Evolutionary conservation across 1,284 basidiomycete genomes (phyloP), one percentile per base, ranked within the genome.

Genomic region (Trametes sp.): DNA sequence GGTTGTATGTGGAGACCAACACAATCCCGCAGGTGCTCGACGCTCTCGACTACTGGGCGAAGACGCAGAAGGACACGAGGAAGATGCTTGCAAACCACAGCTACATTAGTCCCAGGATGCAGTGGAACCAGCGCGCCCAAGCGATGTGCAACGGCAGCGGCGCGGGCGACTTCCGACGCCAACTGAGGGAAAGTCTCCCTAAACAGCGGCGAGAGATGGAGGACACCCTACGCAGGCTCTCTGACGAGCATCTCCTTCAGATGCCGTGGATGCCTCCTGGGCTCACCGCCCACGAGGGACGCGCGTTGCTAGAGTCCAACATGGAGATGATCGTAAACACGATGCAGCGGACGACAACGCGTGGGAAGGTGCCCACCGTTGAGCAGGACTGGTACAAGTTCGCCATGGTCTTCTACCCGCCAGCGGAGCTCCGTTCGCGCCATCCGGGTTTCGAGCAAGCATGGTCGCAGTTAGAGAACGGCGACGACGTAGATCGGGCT

Each of bases 41-140:
- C 1, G 58, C 58, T 1, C 61, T 66, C 50, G 54, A 56, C 8
- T 63, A 54, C 62, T 67, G 65, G 65, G 16, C 44, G 0, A 53
- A 38, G 1, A 16, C 44, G 6, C 38, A 26, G 9, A 64, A 57
- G 44, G 51, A 59, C 1, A 62, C 57, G 19, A 16, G 21, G 24
- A 46, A 13, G 36, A 52, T 54, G 58, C 51, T 57, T 31, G 46
- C 31, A 2, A 19, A 29, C 5, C 54, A 62, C 35, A 16, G 23
- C 4, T 28, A 53, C 36, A 4, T 14, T 23, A n/a, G 23, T 26
- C 36, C 36, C 4, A 7, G 4, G 8, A 13, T 23, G 24, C 52
- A n/a, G 19, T 16, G 24, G 29, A 26, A 11, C 21, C n/a, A 23
- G 13, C 5, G 29, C 33, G 26, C 33, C 4, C 13, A 24, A 35